Conservation (phyloP, 352 stramenopile species). For the Phytophthora syringae region DNA sequence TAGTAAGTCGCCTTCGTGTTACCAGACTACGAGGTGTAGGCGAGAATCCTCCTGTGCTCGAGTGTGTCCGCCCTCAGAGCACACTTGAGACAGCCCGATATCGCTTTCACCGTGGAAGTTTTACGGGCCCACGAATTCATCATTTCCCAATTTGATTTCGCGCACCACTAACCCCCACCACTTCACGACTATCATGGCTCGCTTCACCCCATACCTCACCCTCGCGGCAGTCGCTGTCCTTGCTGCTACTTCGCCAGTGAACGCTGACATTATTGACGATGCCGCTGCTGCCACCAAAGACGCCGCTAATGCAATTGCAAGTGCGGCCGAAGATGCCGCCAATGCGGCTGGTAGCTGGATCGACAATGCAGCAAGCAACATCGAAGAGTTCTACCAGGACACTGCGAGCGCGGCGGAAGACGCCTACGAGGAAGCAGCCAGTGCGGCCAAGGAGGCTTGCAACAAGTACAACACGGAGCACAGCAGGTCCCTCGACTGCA, state of each 20-base stretch:
- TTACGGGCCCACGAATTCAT: neutral
- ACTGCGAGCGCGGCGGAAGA: conserved; percentile 27
- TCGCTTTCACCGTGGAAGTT: conserved; percentile 5
- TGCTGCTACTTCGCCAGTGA: conserved; percentile 6
- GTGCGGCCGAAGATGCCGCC: conserved; percentile 17
- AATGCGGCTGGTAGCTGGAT: conserved; percentile 28
- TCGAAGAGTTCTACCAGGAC: conserved; percentile 30
- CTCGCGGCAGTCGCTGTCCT: conserved; percentile 16
- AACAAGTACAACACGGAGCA: conserved; percentile 27
- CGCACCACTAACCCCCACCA: conserved; percentile 8
- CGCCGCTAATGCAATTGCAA: conserved; percentile 27
- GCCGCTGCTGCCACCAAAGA: conserved; percentile 27
- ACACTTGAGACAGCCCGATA: conserved; percentile 1
- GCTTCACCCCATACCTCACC: conserved; percentile 25
- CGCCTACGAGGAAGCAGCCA: conserved; percentile 23
- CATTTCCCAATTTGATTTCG: conserved; percentile 25
- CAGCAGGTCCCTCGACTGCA: conserved; percentile 25
- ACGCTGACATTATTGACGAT: conserved; percentile 26
- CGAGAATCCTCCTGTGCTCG: conserved; percentile 2
- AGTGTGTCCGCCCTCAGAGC: conserved; percentile 1
- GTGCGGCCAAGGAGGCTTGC: conserved; percentile 24
- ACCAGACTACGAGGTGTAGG: neutral
- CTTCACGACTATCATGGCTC: conserved; percentile 8
- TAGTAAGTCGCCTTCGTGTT: neutral
- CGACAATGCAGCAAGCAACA: conserved; percentile 30